Percentiles rank a stretch among this genome's conserved stretches.
Conservation (phyloP, 75 land plant species). For the Cunninghamia lanceolata region DNA sequence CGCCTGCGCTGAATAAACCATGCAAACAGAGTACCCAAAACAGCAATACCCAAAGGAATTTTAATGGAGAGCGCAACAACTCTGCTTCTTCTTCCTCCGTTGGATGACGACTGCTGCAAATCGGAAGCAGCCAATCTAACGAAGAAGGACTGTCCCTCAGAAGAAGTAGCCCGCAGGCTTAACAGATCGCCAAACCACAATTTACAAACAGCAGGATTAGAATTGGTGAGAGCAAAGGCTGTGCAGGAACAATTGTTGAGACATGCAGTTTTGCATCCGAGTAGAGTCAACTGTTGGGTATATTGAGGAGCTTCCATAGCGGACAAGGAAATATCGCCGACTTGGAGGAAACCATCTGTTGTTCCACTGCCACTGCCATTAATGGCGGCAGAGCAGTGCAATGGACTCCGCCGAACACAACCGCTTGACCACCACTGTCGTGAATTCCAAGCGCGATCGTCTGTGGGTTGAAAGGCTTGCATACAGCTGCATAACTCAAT, state of each 20-base stretch:
- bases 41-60: neutral
- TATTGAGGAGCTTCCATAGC: neutral
- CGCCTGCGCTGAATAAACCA: neutral
- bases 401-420: neutral
- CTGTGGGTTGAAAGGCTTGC: neutral
- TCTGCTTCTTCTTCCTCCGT: neutral
- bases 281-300: neutral
- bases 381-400: neutral
- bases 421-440: neutral
- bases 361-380: neutral
- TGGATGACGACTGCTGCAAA: neutral
- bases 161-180: neutral
- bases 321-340: neutral
- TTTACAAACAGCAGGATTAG: neutral
- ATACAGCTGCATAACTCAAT: neutral
- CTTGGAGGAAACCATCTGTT: neutral
- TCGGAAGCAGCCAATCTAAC: neutral
- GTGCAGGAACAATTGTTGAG: neutral
- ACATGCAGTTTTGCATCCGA: neutral
- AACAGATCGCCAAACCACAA: neutral
- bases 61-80: neutral
- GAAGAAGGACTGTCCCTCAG: neutral
- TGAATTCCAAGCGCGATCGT: neutral
- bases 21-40: neutral
- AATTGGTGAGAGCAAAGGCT: neutral